Conservation (phyloP, 176 grass and related monocot species). For the Sorghum bicolor region DNA sequence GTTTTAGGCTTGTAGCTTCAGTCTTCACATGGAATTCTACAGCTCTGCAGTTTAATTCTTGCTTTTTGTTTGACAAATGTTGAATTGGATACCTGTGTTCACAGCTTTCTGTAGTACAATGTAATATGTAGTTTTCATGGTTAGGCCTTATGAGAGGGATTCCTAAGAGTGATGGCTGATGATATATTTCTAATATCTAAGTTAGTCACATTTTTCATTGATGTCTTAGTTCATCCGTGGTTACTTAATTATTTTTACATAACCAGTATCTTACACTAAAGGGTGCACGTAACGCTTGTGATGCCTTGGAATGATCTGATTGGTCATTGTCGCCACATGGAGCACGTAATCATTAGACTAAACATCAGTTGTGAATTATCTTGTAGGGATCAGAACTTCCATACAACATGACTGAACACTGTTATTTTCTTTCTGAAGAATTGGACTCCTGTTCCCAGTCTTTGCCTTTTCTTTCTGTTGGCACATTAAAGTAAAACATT, state of each 20-base stretch:
- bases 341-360: neutral
- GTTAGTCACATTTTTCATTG: neutral
- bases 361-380: neutral
- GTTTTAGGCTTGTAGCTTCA: no score
- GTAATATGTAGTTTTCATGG: no score
- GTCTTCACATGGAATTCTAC: no score
- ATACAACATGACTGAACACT: neutral
- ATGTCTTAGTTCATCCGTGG: neutral
- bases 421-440: neutral
- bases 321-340: neutral
- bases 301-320: constrained; percentile 9
- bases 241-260: neutral
- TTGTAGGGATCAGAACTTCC: constrained; percentile 12
- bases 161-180: neutral
- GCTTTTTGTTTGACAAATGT: neutral
- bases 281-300: neutral
- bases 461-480: constrained; percentile 24
- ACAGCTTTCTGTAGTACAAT: neutral
- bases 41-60: neutral
- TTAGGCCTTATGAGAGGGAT: no score
- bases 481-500: neutral
- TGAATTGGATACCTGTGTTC: neutral
- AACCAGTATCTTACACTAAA: neutral
- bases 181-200: neutral
- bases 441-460: neutral